These are phyloP conservation scores for Lactarius hatsudake DNA, from an alignment of 768 basidiomycete species.

Conservation along the genomic window DNA sequence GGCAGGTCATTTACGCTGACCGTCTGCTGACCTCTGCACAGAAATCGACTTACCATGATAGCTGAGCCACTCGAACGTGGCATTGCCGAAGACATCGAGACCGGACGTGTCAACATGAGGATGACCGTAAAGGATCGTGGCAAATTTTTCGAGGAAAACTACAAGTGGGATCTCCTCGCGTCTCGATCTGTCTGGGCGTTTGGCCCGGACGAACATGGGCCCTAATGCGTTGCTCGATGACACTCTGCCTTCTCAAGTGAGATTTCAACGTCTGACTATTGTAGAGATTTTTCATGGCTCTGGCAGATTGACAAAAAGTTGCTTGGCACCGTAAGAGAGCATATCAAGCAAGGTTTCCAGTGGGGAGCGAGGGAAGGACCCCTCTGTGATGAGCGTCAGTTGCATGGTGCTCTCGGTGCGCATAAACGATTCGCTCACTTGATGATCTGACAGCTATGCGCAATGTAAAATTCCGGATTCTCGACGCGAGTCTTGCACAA, in stretches of 20 bases:
- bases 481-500: slow-evolving; percentile 88
- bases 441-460: slow-evolving; percentile 71
- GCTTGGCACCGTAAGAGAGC: slow-evolving; percentile 84
- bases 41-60: slow-evolving; percentile 99
- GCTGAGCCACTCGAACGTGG: slow-evolving; percentile 96
- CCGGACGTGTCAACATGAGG: slow-evolving; percentile 87
- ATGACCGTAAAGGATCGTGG: slow-evolving; percentile 96
- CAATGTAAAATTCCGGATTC: slow-evolving; percentile 95
- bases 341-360: slow-evolving; percentile 98
- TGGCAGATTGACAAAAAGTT: slow-evolving; percentile 88
- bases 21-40: slow-evolving; percentile 35
- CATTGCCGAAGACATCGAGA: slow-evolving; percentile 94
- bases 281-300: not conserved
- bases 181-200: slow-evolving; percentile 99
- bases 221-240: slow-evolving; percentile 95
- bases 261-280: slow-evolving; percentile 16
- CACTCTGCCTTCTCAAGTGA: slow-evolving; percentile 88
- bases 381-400: slow-evolving; percentile 96
- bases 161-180: slow-evolving; percentile 97
- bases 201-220: slow-evolving; percentile 93
- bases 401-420: slow-evolving; percentile 11
- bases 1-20: slow-evolving; percentile 22
- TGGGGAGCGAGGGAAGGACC: slow-evolving; percentile 99
- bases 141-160: slow-evolving; percentile 93
- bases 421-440: slow-evolving; percentile 2